Evolutionary conservation across 139 green algal species (phyloP).

Genomic region (Yamagishiella unicocca): DNA sequence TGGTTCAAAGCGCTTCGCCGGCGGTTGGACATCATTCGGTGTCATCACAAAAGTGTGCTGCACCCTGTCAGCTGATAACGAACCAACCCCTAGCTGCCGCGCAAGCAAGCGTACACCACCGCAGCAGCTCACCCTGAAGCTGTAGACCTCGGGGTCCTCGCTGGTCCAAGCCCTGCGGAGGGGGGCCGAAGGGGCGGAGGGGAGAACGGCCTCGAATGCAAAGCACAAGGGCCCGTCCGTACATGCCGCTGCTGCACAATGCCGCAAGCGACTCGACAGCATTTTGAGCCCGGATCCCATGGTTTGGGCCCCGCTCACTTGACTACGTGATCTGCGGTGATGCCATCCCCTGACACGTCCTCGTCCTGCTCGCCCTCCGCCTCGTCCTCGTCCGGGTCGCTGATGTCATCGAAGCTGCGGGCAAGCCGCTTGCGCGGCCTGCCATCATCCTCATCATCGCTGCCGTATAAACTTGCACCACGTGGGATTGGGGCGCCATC

Average conservation of each 20-base stretch:
- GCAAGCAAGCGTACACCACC: no score
- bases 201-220: not conserved
- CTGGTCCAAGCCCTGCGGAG: constrained; percentile 38
- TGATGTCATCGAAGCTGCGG: constrained; percentile 42
- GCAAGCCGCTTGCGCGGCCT: constrained; percentile 22
- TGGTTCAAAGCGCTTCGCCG: no score
- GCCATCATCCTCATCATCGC: not conserved
- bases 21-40: no score
- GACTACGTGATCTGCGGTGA: constrained; percentile 50
- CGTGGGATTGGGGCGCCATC: not conserved
- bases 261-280: no score
- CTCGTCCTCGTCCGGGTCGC: constrained; percentile 37
- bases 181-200: not conserved
- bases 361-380: not conserved
- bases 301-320: constrained; percentile 36
- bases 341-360: constrained; percentile 25
- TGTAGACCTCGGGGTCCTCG: constrained; percentile 23
- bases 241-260: no score
- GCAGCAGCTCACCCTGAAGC: constrained; percentile 43
- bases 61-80: no score
- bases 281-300: no score
- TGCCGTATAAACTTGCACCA: not conserved
- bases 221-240: no score
- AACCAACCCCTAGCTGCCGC: no score
- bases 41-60: no score